Percentiles rank a stretch among this genome's conserved stretches.
Evolutionary conservation across 208 protist species (phyloP).

Genomic region (Wallacemonas sp.): DNA sequence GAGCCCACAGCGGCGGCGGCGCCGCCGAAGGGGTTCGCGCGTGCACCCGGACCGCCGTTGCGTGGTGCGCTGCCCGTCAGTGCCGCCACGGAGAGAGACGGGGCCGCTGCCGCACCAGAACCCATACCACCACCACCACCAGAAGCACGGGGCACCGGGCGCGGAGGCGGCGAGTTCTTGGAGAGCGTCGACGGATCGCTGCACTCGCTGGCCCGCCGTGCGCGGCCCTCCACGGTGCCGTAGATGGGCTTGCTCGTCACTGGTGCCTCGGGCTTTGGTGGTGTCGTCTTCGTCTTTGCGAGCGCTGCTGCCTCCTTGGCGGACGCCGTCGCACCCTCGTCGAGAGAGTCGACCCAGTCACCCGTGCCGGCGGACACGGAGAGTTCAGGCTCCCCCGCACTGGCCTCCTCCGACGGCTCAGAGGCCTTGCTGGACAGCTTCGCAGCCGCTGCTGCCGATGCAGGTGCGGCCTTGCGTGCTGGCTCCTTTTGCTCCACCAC

Average conservation of each 20-base stretch:
- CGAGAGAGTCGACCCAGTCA: slow-evolving; percentile 8
- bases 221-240: slow-evolving; percentile 9
- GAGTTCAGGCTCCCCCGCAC: not conserved
- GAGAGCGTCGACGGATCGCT: not conserved
- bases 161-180: not conserved
- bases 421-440: too few species aligned
- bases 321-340: not conserved
- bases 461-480: not conserved
- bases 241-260: not conserved
- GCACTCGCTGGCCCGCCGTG: slow-evolving; percentile 5
- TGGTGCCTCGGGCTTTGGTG: too few species aligned
- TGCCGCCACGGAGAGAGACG: not conserved
- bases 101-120: not conserved
- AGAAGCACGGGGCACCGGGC: not conserved
- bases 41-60: not conserved
- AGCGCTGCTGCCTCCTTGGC: not conserved
- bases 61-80: not conserved
- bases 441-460: not conserved
- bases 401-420: not conserved
- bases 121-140: not conserved
- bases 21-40: too few species aligned
- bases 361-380: not conserved
- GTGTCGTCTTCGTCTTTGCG: not conserved
- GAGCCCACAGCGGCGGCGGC: too few species aligned
- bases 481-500: too few species aligned